Evolutionary conservation across 495 filamentous ascomycete genomes (phyloP), one percentile per base, ranked within the genome.

Genomic region (Neurospora sp.): DNA sequence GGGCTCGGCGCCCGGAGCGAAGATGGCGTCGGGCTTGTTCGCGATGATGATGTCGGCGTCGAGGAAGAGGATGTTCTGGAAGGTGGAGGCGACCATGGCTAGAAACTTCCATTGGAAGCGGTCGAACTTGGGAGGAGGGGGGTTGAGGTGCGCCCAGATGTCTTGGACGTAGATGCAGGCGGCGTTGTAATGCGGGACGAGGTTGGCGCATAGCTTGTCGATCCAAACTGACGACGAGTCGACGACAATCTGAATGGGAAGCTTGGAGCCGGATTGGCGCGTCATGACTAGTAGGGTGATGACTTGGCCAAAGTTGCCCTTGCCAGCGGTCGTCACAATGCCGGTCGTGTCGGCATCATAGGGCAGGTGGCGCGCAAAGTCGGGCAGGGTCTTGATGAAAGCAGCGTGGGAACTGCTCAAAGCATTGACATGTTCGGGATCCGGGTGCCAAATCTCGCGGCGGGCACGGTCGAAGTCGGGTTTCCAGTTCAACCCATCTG

Each of bases 31-130:
- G 0, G 89, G 88, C 41, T 84, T 81, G 14, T 82, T 78, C 9
- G 89, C 75, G 8, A 87, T 86, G 48, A 90, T 84, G 70, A 81
- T 83, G 74, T 90, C 88, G 41, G 86, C 85, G 75, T 91, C 89
- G 80, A 91, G 85, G 80, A 88, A 89, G 35, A 91, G 83, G 3
- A 91, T 80, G 69, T 87, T 80, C 75, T 89, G 84, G 59, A 90
- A 91, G 10, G 85, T 84, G 0, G 87, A 90, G 75, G 90, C 87
- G 1, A 90, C 80, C 6, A 90, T 82, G 3, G 89, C 84, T 71
- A 90, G 84, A n/a, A 83, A 79, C 78, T 90, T 90, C 74, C 89
- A 84, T 75, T 91, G 89, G 74, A 84, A 90, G 70, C 84, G 81
- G 5, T 65, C 41, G 35, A 76, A 70, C 70, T 59, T 70, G 3